phyloP scores from a whole-genome alignment of 257 asterid genomes.

The Ballota nigra region DNA sequence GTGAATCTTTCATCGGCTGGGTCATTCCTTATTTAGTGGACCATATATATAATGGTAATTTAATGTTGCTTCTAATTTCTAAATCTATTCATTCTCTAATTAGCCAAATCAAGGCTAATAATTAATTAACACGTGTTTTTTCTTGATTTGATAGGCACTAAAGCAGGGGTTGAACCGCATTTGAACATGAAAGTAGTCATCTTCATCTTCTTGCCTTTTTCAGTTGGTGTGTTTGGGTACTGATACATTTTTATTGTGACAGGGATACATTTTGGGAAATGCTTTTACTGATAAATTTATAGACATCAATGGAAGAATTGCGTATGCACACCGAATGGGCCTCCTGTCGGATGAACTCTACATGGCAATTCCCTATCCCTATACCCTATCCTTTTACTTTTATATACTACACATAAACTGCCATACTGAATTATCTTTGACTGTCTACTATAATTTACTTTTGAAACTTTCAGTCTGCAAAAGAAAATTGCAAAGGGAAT shows the following conservation, averaged over 20 bases:
- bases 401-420: background rate
- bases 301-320: conserved; percentile 18
- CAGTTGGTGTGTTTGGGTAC: background rate
- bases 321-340: conserved; percentile 39
- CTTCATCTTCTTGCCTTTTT: background rate
- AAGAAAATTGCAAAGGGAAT: conserved; percentile 25
- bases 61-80: background rate
- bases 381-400: too few species aligned
- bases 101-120: too few species aligned
- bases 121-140: background rate
- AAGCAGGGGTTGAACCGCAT: conserved; percentile 22
- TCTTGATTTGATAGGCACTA: conserved; percentile 22
- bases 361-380: conserved; percentile 16
- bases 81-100: background rate
- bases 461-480: conserved; percentile 20
- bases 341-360: conserved; percentile 32
- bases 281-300: background rate
- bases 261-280: conserved; percentile 40
- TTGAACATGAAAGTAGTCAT: conserved; percentile 32
- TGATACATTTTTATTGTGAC: background rate
- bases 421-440: background rate
- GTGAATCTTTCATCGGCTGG: conserved; percentile 31
- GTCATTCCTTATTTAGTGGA: conserved; percentile 21
- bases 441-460: too few species aligned
- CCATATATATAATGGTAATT: conserved; percentile 26